Evolutionary conservation across 805 yeast species (phyloP), one percentile per base, ranked within the genome.

Genomic region (Yarrowia sp.): DNA sequence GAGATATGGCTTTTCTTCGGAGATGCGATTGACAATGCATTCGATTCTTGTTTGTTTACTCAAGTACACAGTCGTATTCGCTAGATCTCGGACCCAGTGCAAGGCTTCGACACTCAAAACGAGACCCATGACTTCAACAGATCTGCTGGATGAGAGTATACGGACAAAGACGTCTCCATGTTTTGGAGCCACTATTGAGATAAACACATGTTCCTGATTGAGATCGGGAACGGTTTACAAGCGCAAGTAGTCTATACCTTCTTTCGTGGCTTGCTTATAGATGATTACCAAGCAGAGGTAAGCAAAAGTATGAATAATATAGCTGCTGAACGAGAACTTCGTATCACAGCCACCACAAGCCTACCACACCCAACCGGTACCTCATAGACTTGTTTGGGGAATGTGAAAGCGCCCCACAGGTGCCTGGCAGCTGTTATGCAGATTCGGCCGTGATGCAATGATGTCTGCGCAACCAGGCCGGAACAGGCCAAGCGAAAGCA

Each of bases 401-500:
- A 33, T n/a, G 55, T 49, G 55, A 49, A 30, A 49, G 19, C 2
- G 12, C 40, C 20, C 33, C 24, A 9, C 40, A 36, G 40, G 40
- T 8, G 10, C 40, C 42, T 17, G 56, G 30, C 56, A 50, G 40
- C 7, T 19, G 2, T 19, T 10, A 50, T 13, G 24, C 56, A 34
- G 14, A 12, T 12, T 30, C 7, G 36, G 14, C 38, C 38, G 42
- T 50, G 8, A 34, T 19, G 24, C 19, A 4, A n/a, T 12, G 38
- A n/a, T 7, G 36, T 46, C 24, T n/a, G 15, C 15, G 39, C 39
- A 34, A 50, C 30, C 7, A 7, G 12, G 43, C 58, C 58, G 43
- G 43, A 52, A 38, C 30, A 20, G 58, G 58, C 6, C 20, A 52
- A 52, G 58, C 40, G 58, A 52, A 36, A 38, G 43, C 33, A 38